Evolutionary conservation across 331 rosid genomes (phyloP).

Genomic region (Cydonia oblonga): DNA sequence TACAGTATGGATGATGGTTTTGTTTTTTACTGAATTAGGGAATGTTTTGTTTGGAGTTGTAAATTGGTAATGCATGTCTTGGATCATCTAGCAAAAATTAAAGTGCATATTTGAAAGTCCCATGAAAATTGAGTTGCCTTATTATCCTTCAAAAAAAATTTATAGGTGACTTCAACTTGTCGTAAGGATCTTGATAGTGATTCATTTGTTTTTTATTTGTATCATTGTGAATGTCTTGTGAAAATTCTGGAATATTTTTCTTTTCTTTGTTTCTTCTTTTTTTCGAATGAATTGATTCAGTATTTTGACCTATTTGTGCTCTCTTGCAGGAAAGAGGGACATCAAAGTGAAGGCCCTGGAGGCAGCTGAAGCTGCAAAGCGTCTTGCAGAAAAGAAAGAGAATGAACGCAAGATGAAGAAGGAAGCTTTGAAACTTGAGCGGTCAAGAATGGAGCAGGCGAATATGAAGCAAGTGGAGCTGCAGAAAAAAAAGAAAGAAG

Average conservation of each 20-base stretch:
- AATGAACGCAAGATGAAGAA: constrained; percentile 84
- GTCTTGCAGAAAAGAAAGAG: constrained; percentile 71
- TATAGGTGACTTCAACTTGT: background rate
- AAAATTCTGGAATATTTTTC: background rate
- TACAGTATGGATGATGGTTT: background rate
- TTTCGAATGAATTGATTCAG: background rate
- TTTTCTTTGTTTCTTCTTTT: background rate
- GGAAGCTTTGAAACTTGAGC: constrained; percentile 58
- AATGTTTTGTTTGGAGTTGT: background rate
- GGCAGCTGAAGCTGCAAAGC: constrained; percentile 83
- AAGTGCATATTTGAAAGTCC: background rate
- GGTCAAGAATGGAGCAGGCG: constrained; percentile 53
- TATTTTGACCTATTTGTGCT: constrained; percentile 1
- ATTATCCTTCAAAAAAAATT: background rate
- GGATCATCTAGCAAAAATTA: background rate
- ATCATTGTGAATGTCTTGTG: background rate
- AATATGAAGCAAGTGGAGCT: constrained; percentile 47
- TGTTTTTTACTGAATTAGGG: background rate
- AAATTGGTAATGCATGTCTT: background rate
- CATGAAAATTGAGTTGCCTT: background rate
- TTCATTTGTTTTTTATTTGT: background rate
- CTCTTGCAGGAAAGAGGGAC: constrained; percentile 67
- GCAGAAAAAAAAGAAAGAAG: constrained; percentile 64
- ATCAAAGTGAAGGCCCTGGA: constrained; percentile 79
- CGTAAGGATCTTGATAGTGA: background rate